Percentiles rank a stretch among this genome's conserved stretches.
phyloP scores from a whole-genome alignment of 441 rosid genomes.

The Biscutella laevigata region DNA sequence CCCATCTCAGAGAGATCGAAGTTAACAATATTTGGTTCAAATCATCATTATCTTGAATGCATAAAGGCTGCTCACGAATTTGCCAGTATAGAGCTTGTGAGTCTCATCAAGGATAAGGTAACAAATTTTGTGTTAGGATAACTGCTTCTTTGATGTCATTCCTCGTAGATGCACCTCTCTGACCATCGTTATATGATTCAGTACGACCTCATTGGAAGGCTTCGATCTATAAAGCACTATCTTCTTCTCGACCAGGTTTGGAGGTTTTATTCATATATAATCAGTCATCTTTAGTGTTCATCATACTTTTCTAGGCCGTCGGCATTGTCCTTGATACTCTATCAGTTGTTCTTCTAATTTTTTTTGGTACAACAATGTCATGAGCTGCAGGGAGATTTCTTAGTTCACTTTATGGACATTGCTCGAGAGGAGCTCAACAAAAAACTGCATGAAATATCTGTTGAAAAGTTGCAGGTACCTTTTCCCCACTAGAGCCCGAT shows the following conservation, averaged over 20 bases:
- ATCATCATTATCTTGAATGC: constrained; percentile 94
- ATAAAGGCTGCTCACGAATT: constrained; percentile 85
- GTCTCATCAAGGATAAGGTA: constrained; percentile 83
- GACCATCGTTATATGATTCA: constrained; percentile 30
- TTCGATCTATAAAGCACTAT: constrained; percentile 87
- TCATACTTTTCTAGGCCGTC: constrained; percentile 8
- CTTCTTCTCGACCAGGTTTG: constrained; percentile 98
- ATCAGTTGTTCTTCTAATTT: not conserved
- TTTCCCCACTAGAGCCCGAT: not conserved
- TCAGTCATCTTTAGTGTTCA: constrained; percentile 3
- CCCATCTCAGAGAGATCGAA: constrained; percentile 80
- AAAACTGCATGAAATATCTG: constrained; percentile 72
- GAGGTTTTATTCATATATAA: no score
- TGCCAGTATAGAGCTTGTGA: constrained; percentile 73
- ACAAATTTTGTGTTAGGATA: constrained; percentile 6
- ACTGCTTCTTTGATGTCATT: constrained; percentile 9
- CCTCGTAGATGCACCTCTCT: constrained; percentile 3
- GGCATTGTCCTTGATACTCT: constrained; percentile 8
- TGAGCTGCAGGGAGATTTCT: constrained; percentile 73
- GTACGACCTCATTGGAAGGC: constrained; percentile 89
- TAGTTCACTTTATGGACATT: constrained; percentile 98
- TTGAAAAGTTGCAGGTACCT: constrained; percentile 86
- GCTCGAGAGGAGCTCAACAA: constrained; percentile 87
- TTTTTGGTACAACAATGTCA: constrained; percentile 1
- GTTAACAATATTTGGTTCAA: constrained; percentile 69